Evolutionary conservation across 768 basidiomycete genomes (phyloP), one percentile per base, ranked within the genome.

Genomic region (Mycena vitilis): DNA sequence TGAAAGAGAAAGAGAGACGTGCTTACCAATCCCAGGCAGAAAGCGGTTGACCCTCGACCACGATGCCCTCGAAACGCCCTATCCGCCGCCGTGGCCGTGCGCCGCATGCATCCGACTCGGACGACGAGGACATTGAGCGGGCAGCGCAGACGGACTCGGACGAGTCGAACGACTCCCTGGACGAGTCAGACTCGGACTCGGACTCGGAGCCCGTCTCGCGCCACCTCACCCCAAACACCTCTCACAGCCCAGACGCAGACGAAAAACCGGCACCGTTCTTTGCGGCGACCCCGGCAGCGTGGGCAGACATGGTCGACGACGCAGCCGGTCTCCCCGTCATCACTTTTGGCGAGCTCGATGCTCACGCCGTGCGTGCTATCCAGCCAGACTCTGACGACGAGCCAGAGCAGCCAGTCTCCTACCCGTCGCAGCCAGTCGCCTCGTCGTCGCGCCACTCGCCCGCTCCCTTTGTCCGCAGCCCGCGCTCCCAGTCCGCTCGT

Each of bases 221-320:
- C 73, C 80, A 87, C 61, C 85, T 88, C 63, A 91, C 90, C n/a
- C 90, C 91, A 44, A 86, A 86, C 71, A 89, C 88, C 34, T 91
- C 90, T 48, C 88, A 89, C 77, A 88, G 88, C 72, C 86, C 89
- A 22, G 84, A 82, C n/a, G 80, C 89, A 25, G 84, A 83, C 37
- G 80, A 81, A 49, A 76, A 77, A 18, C 77, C 78, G 54, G 77
- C 80, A 1, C 73, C 81, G 87, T 18, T 89, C 92, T 77, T 90
- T 91, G 71, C 70, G 0, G 70, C 70, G n/a, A 79, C 85, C 7
- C 70, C 83, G 2, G 76, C 84, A 37, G 85, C 86, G 73, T 95
- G 94, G 94, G 91, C 92, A 12, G 92, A 95, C 75, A 92, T 94
- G 89, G 92, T 94, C n/a, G 84, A 90, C 20, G 90, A 89, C 69